Conservation (phyloP, 23 red algal genomes). For the Gracilariopsis chorda region DNA sequence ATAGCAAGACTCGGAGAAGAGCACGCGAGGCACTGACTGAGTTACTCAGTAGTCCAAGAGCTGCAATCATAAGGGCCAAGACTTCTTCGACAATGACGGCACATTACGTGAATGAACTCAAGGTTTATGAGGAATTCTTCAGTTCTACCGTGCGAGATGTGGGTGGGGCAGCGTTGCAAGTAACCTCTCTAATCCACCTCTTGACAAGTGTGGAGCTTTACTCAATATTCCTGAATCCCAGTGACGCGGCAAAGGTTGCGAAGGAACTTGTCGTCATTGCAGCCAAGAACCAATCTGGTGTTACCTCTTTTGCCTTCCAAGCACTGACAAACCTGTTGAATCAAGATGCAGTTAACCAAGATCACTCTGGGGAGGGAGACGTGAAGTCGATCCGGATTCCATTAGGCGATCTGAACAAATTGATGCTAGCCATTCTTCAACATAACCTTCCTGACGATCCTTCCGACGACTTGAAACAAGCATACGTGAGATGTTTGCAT, state of each 20-base stretch:
- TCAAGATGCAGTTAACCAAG: background rate
- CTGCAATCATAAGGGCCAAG: background rate
- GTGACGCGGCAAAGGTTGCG: slow-evolving; percentile 34
- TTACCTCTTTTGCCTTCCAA: slow-evolving; percentile 32
- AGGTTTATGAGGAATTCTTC: background rate
- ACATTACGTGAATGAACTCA: slow-evolving; percentile 39
- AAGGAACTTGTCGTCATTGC: slow-evolving; percentile 53
- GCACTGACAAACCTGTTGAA: slow-evolving; percentile 15
- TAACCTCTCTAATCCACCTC: slow-evolving; percentile 1
- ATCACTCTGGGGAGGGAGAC: background rate
- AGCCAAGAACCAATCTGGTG: slow-evolving; percentile 5
- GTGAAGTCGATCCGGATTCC: background rate
- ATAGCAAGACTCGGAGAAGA: slow-evolving; percentile 15
- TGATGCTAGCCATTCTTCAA: background rate
- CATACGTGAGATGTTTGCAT: slow-evolving; percentile 6
- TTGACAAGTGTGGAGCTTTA: slow-evolving; percentile 19
- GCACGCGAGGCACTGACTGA: slow-evolving; percentile 28
- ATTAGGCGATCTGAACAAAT: slow-evolving; percentile 26
- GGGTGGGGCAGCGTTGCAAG: background rate
- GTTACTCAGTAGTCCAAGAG: slow-evolving; percentile 11
- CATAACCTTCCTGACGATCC: background rate
- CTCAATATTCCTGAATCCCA: slow-evolving; percentile 8
- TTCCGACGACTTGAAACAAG: background rate
- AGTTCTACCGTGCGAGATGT: background rate
- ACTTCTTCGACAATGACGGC: background rate